Evolutionary conservation across 2,329 filamentous ascomycete genomes (phyloP).

Genomic region (Trichophyton benhamiae): DNA sequence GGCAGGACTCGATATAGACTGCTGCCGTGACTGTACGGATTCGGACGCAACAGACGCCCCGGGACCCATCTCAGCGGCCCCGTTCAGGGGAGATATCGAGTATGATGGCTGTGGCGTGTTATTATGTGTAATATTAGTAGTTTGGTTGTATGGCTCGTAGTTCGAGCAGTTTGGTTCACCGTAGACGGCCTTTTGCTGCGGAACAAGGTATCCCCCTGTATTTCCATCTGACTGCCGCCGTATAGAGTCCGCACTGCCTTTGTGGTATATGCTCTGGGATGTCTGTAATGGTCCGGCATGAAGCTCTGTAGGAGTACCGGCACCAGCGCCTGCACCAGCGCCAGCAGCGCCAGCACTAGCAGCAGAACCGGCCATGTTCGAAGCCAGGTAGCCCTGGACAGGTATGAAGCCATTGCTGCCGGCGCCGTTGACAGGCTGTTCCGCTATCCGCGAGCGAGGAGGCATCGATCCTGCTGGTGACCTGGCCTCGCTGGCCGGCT

Average conservation of each 20-base stretch:
- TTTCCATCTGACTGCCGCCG: conserved; percentile 14
- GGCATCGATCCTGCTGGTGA: conserved; percentile 6
- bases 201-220: neutral
- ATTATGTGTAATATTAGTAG: conserved; percentile 6
- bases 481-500: conserved; percentile 10
- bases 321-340: too few relatives aligned
- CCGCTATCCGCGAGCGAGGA: conserved; percentile 1
- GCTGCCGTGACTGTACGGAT: conserved; percentile 11
- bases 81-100: neutral
- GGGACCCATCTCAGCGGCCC: conserved; percentile 5
- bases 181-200: conserved; percentile 16
- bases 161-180: conserved; percentile 18
- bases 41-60: conserved; percentile 6
- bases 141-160: conserved; percentile 9
- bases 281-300: neutral
- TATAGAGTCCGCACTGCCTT: conserved; percentile 10
- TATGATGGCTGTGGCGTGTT: neutral
- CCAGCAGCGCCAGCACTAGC: neutral
- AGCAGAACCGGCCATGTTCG: conserved; percentile 17
- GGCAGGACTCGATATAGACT: conserved; percentile 11
- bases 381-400: neutral
- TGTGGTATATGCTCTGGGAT: conserved; percentile 1
- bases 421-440: neutral
- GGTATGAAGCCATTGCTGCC: conserved; percentile 4
- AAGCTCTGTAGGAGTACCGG: neutral